These are phyloP conservation scores for Nicotiana benthamiana DNA, from an alignment of 257 asterid genomes.

Conservation along the genomic window DNA sequence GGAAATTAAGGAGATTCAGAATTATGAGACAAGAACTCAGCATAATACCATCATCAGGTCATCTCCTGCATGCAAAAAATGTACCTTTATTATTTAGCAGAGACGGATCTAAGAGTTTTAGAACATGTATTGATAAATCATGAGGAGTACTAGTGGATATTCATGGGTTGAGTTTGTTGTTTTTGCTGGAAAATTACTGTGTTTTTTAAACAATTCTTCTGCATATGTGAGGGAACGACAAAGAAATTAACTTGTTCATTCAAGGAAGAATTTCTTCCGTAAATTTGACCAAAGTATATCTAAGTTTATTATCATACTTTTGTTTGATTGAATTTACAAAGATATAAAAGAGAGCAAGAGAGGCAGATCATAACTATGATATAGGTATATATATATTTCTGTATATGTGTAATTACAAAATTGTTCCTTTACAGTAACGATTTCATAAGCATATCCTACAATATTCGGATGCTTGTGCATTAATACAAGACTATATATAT, in stretches of 20 bases:
- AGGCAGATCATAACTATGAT: not conserved
- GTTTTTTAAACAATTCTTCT: not conserved
- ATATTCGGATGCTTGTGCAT: not conserved
- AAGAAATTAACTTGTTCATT: not conserved
- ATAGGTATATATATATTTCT: not conserved
- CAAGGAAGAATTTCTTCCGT: not conserved
- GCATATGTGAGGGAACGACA: not conserved
- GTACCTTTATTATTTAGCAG: not conserved
- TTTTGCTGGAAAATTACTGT: not conserved
- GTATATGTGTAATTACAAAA: not conserved
- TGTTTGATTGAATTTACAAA: not conserved
- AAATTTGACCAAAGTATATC: not conserved
- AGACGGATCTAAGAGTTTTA: not conserved
- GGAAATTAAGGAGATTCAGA: not conserved
- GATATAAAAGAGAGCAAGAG: not conserved
- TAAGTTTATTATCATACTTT: not conserved
- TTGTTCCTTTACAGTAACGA: not conserved
- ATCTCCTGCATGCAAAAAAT: not conserved
- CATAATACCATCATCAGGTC: not conserved
- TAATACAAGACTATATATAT: not conserved
- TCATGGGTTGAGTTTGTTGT: not conserved
- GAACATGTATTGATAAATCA: not conserved
- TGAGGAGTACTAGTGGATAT: not conserved
- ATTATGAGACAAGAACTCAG: not conserved
- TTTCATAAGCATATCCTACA: not conserved